Conservation (phyloP, 2,329 filamentous ascomycete species). For the Cladosporium oxysporum region DNA sequence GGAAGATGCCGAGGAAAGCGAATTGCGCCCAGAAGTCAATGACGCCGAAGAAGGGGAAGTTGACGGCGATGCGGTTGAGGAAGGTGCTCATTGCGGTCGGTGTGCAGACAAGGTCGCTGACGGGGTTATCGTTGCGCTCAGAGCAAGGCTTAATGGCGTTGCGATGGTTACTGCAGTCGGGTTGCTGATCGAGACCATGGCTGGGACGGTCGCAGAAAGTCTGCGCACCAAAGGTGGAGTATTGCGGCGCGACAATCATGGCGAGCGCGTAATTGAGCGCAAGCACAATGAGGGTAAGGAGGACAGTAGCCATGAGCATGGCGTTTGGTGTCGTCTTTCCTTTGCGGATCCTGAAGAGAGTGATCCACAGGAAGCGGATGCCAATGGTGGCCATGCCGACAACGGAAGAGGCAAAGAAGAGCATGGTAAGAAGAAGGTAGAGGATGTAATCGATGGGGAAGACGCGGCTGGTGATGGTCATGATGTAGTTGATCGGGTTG, state of each 20-base stretch:
- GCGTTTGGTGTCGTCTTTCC: slow-evolving; percentile 90
- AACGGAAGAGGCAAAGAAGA: slow-evolving; percentile 87
- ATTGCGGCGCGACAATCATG: slow-evolving; percentile 94
- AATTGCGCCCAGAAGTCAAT: slow-evolving; percentile 98
- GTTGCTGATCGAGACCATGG: slow-evolving; percentile 62
- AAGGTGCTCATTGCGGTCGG: slow-evolving; percentile 90
- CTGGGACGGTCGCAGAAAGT: slow-evolving; percentile 82
- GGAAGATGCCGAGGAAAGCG: slow-evolving; percentile 77
- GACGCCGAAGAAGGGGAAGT: slow-evolving; percentile 92
- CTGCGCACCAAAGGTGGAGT: slow-evolving; percentile 90
- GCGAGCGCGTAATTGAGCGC: slow-evolving; percentile 91
- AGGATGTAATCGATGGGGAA: slow-evolving; percentile 93
- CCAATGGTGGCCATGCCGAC: slow-evolving; percentile 83
- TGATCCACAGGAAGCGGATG: slow-evolving; percentile 95
- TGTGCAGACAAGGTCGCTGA: slow-evolving; percentile 81
- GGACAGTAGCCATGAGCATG: slow-evolving; percentile 83
- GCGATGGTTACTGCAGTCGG: slow-evolving; percentile 71
- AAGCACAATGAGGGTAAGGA: slow-evolving; percentile 85
- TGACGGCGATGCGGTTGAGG: slow-evolving; percentile 86
- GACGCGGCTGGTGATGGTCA: slow-evolving; percentile 75
- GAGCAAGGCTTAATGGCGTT: slow-evolving; percentile 80
- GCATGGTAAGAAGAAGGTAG: slow-evolving; percentile 78
- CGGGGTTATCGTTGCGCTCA: slow-evolving; percentile 69
- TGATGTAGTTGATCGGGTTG: slow-evolving; percentile 90
- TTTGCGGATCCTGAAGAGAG: slow-evolving; percentile 85